Base-by-base conservation (phyloP, 2,329 filamentous ascomycete genomes). In the Alternaria sp. region DNA sequence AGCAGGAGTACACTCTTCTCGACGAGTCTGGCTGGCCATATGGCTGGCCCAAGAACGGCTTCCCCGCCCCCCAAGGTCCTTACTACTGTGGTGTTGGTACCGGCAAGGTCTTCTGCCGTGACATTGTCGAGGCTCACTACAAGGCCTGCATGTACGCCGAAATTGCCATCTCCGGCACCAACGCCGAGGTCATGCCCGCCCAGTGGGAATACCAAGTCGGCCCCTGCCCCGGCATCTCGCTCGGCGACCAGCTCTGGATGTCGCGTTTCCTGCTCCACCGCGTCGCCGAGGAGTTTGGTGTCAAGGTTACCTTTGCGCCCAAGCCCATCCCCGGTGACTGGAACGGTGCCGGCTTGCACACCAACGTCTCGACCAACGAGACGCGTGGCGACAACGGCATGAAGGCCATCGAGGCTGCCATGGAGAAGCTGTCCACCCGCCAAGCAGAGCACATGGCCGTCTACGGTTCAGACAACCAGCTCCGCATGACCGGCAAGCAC, bases 151-250 rank as follows among this genome's bases (percentile, higher is more conserved):
- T 98, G 80, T 97, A 92, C 79, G 88, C 94, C 61, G 90, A 90
- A 60, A 86, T 99, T 81, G 89, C 93, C 80, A 98, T 99, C 81
- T 97, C 93, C 26, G 95, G 95, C 76, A 98, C 95, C 83, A 99
- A 99, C 81, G 95, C 95, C 68, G 95, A 99, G 86, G 95, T 99
- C 76, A 96, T 97, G 91, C 91, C 93, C 65, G 93, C 91, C 61
- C 94, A 97, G 82, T 98, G 94, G 94, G 94, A 98, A 80, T 97
- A 92, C 88, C 94, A 97, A 79, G 91, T 97, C 73, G 94, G 94
- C 57, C 94, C 94, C 65, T 96, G 92, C 81, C 80, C 83, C 54
- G 94, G 93, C 65, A 97, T 97, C 54, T 33, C 68, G 89, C 89
- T 98, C 85, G 95, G 95, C 80, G 95, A 99, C 80, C 89, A 98